Conservation (phyloP, 208 protist genomes). For the Wallacemonas sp. region DNA sequence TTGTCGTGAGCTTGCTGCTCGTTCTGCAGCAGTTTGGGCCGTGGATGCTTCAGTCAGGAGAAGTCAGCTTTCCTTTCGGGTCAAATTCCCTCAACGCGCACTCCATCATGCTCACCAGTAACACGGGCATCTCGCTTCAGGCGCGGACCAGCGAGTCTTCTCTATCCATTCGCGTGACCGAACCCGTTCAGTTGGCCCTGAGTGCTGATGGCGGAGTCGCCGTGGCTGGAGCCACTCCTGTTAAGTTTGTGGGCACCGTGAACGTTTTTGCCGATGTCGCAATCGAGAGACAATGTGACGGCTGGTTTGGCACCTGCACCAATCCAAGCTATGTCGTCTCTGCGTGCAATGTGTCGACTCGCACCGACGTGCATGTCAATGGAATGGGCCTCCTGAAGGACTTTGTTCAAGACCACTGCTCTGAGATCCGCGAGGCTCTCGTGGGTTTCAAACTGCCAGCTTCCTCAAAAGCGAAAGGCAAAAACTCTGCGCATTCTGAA, state of each 20-base stretch:
- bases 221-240: not conserved
- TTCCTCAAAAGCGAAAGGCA: not conserved
- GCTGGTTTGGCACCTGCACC: not conserved
- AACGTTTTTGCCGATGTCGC: not conserved
- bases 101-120: not conserved
- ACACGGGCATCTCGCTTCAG: not conserved
- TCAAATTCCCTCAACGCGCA: not conserved
- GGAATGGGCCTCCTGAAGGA: conserved; percentile 1
- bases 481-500: not conserved
- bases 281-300: not conserved
- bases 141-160: not conserved
- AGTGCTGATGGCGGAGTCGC: not conserved
- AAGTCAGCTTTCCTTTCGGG: not conserved
- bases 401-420: not conserved
- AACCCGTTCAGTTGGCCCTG: not conserved
- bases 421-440: not conserved
- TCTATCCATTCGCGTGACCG: not conserved
- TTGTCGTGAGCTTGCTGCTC: not conserved
- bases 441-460: not conserved
- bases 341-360: not conserved
- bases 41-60: not conserved
- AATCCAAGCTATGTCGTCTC: not conserved
- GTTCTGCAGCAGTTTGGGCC: not conserved
- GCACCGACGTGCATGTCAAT: not conserved
- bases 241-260: not conserved